A percentile compares a stretch with the other conserved stretches of the same genome.
phyloP scores from a whole-genome alignment of 805 yeast species.

The Zygoascus ofunaensis region DNA sequence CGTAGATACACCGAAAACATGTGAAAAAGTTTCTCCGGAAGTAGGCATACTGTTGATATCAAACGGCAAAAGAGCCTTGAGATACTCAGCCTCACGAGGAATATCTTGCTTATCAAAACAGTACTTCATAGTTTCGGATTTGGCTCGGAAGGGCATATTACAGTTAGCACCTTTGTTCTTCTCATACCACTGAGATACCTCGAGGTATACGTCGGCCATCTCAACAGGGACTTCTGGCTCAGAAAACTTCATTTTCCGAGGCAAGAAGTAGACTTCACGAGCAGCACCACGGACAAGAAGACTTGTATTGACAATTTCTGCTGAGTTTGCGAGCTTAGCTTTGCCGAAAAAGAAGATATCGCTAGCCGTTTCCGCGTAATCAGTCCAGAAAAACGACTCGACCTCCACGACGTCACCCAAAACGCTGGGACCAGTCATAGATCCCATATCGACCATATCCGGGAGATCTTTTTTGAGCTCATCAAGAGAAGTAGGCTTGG shows the following conservation, averaged over 20 bases:
- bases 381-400: conserved; percentile 70
- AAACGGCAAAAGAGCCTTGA: conserved; percentile 69
- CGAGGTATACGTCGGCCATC: conserved; percentile 66
- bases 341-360: conserved; percentile 74
- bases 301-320: conserved; percentile 56
- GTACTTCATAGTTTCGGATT: conserved; percentile 65
- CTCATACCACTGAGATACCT: conserved; percentile 57
- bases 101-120: conserved; percentile 80
- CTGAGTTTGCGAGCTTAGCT: conserved; percentile 42
- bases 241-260: conserved; percentile 36
- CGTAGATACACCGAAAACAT: conserved; percentile 70
- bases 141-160: conserved; percentile 53
- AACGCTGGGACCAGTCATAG: neutral
- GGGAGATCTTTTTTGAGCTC: neutral
- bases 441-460: neutral
- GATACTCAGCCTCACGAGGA: conserved; percentile 71
- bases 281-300: conserved; percentile 62
- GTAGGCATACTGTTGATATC: conserved; percentile 13
- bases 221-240: conserved; percentile 7
- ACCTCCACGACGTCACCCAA: neutral
- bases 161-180: conserved; percentile 28
- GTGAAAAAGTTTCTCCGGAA: conserved; percentile 61
- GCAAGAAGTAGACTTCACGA: conserved; percentile 71
- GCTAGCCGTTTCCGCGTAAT: conserved; percentile 69
- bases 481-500: neutral